Evolutionary conservation across 2,329 filamentous ascomycete genomes (phyloP), one percentile per base, ranked within the genome.

Genomic region (Orbilia ellipsospora): DNA sequence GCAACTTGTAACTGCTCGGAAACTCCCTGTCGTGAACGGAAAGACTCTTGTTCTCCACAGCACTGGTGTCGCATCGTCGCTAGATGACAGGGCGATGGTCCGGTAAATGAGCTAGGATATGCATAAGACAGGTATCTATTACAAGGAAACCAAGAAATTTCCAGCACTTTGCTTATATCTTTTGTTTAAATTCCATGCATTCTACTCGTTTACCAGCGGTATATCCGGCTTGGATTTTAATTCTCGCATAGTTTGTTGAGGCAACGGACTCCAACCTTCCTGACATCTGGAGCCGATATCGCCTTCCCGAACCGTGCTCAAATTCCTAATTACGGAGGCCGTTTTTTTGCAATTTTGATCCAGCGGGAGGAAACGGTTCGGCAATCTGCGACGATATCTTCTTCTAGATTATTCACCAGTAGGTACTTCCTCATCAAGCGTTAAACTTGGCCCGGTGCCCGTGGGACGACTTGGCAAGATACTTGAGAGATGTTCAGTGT

Each of bases 91-190:
- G 55, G 57, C 57, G 51, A 62, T 62, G 66, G 50, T 18, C 66
- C 66, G 66, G 66, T 51, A 70, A 63, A 70, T 70, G 66, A 70
- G 66, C 66, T 70, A 50, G 62, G 62, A 63, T 70, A 70, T 69
- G 66, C 66, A 70, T 62, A 63, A 70, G 52, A 62, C 31, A 57
- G 45, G 57, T 57, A 57, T 55, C 55, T 57, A 20, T 54, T 63
- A 70, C 48, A n/a, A 56, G 5, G 48, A 26, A 60, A 54, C n/a
- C 18, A 51, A 15, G n/a, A 36, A 52, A 48, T 54, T 57, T 42
- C 51, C 28, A 52, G 57, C 26, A n/a, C 15, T 18, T 61, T 18
- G 57, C 7, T 36, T 61, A 28, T 61, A 50, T 50, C 40, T 31
- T 61, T 7, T 13, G 15, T 44, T 23, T 61, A 7, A 48, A 31